Percentiles rank a stretch among this genome's conserved stretches.
Evolutionary conservation across 495 filamentous ascomycete species (phyloP).

Genomic region (Hypoxylon fuscum): DNA sequence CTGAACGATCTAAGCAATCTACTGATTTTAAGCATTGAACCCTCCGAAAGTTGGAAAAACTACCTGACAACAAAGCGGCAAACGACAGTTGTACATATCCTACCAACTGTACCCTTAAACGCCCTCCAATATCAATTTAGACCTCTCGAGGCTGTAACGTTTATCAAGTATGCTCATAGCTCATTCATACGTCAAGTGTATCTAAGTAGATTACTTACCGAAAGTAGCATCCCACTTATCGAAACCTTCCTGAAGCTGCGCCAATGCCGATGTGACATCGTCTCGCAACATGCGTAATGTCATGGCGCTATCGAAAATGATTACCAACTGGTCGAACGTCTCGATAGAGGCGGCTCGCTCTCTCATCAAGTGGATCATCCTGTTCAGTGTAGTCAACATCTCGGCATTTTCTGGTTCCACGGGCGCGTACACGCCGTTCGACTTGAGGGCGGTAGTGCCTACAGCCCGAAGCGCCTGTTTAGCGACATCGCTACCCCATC

Average conservation of each 20-base stretch:
- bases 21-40: too few relatives aligned
- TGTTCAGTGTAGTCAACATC: slow-evolving; percentile 17
- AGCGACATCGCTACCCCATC: slow-evolving; percentile 26
- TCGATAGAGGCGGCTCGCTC: not conserved
- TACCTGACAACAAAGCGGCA: too few relatives aligned
- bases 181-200: too few relatives aligned
- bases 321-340: slow-evolving; percentile 15
- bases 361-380: slow-evolving; percentile 18
- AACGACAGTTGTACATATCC: too few relatives aligned
- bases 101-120: too few relatives aligned
- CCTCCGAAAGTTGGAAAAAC: too few relatives aligned
- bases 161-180: too few relatives aligned
- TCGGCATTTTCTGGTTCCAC: slow-evolving; percentile 15
- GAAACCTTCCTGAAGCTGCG: not conserved
- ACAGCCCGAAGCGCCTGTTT: slow-evolving; percentile 5
- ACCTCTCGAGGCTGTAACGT: too few relatives aligned
- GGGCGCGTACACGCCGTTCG: slow-evolving; percentile 9
- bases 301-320: slow-evolving; percentile 8
- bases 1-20: too few relatives aligned
- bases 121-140: too few relatives aligned
- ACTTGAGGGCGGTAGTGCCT: slow-evolving; percentile 13
- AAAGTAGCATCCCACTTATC: slow-evolving; percentile 6
- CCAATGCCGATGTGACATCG: not conserved
- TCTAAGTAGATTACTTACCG: slow-evolving; percentile 1
- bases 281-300: slow-evolving; percentile 3